Percentiles rank a stretch among this genome's conserved stretches.
Conservation (phyloP, 495 filamentous ascomycete genomes). For the Trichoderma erinaceum region DNA sequence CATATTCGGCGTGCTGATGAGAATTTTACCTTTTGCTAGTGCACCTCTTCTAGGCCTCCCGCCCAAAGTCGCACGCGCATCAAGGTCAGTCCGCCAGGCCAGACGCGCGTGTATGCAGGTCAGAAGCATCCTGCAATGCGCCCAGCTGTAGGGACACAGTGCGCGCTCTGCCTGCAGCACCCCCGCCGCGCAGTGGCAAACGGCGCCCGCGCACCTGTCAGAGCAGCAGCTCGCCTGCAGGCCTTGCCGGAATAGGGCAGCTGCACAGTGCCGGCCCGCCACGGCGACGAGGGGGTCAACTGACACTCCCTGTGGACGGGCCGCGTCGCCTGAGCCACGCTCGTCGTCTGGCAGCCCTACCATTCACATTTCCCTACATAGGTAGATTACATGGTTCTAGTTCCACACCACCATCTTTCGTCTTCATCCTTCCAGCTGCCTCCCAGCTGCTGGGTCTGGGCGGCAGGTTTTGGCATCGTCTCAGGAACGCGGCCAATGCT, state of each 20-base stretch:
- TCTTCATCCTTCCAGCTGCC: neutral
- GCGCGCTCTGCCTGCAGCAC: neutral
- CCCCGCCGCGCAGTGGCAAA: neutral
- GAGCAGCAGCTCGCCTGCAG: neutral
- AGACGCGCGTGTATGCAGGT: constrained; percentile 14
- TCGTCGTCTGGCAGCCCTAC: neutral
- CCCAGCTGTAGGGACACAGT: neutral
- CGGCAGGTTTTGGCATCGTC: no score
- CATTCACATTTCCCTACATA: neutral
- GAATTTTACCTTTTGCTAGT: neutral
- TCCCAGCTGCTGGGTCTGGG: no score
- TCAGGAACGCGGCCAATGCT: neutral
- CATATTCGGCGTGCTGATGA: no score
- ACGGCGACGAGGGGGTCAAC: neutral
- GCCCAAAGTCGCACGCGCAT: neutral
- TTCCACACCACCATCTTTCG: neutral
- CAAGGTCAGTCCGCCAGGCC: neutral
- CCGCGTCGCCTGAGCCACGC: constrained; percentile 1
- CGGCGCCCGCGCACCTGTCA: neutral
- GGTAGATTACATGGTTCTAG: neutral
- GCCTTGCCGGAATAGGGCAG: neutral
- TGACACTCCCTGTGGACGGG: neutral
- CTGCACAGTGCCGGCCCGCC: neutral
- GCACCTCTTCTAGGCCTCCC: no score
- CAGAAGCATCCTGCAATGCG: neutral